Conservation (phyloP, 495 filamentous ascomycete species). For the Xylaria sp. region DNA sequence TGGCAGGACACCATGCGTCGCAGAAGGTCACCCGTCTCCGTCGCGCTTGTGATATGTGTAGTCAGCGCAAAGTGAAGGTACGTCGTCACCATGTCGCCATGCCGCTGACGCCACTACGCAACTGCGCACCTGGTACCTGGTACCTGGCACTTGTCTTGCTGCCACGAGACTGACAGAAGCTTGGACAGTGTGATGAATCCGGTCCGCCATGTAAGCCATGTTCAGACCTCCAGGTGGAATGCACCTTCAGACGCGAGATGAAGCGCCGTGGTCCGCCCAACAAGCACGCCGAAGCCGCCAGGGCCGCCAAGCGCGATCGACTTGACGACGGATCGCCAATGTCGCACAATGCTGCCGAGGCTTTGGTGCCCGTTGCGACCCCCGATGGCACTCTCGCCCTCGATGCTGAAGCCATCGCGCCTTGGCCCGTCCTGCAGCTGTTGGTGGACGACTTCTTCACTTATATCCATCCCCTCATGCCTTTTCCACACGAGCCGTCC, state of each 20-base stretch:
- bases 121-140: too few relatives aligned
- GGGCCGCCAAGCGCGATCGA: slow-evolving; percentile 59
- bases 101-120: neutral
- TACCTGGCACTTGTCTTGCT: too few relatives aligned
- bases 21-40: slow-evolving; percentile 64
- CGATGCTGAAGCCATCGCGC: slow-evolving; percentile 77
- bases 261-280: slow-evolving; percentile 86
- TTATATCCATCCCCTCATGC: slow-evolving; percentile 86
- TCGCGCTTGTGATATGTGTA: slow-evolving; percentile 86
- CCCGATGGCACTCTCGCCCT: slow-evolving; percentile 42
- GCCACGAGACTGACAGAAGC: slow-evolving; percentile 28
- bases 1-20: slow-evolving; percentile 14
- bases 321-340: slow-evolving; percentile 46
- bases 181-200: slow-evolving; percentile 74
- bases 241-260: slow-evolving; percentile 80
- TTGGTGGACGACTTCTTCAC: slow-evolving; percentile 89
- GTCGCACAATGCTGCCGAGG: slow-evolving; percentile 59
- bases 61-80: slow-evolving; percentile 86
- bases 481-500: slow-evolving; percentile 85
- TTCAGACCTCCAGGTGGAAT: slow-evolving; percentile 77
- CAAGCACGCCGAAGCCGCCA: slow-evolving; percentile 78
- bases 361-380: slow-evolving; percentile 51
- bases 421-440: slow-evolving; percentile 66
- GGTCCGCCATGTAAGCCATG: slow-evolving; percentile 84
- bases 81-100: neutral